Percentiles rank a stretch among this genome's conserved stretches.
Conservation (phyloP, 176 grass and related monocot species). For the Carex littledalei region DNA sequence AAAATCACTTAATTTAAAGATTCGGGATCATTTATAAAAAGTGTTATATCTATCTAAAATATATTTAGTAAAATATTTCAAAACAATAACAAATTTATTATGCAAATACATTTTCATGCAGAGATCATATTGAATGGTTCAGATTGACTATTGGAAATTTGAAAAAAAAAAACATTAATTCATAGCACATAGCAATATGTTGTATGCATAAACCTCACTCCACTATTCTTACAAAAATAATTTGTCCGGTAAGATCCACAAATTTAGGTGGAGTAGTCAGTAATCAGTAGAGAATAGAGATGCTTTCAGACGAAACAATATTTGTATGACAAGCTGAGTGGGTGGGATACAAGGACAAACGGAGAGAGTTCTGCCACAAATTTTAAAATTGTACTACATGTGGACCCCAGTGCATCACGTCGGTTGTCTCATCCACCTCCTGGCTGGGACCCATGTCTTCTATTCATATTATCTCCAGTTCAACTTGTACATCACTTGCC, state of each 20-base stretch:
- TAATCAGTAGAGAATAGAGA: neutral
- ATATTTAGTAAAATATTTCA: no score
- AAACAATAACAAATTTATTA: no score
- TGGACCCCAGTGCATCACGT: constrained; percentile 17
- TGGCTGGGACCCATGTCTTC: neutral
- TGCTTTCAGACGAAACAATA: neutral
- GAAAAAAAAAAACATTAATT: no score
- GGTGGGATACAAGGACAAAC: constrained; percentile 12
- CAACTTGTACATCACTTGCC: neutral
- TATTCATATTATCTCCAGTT: neutral
- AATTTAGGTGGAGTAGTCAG: neutral
- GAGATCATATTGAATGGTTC: no score
- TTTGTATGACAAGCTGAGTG: neutral
- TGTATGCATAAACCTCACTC: no score
- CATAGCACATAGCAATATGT: no score
- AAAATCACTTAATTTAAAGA: no score
- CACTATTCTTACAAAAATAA: no score
- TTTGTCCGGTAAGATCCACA: neutral
- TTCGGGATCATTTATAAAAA: no score
- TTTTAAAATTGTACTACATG: constrained; percentile 6
- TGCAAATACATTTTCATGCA: no score
- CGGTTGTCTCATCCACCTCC: constrained; percentile 12
- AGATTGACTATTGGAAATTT: no score
- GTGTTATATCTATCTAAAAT: no score
- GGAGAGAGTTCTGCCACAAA: constrained; percentile 10